Percentiles rank a stretch among this genome's conserved stretches.
These are phyloP conservation scores for Rhodotorula sphaerocarpa DNA, from an alignment of 768 basidiomycete genomes.

Conservation along the genomic window DNA sequence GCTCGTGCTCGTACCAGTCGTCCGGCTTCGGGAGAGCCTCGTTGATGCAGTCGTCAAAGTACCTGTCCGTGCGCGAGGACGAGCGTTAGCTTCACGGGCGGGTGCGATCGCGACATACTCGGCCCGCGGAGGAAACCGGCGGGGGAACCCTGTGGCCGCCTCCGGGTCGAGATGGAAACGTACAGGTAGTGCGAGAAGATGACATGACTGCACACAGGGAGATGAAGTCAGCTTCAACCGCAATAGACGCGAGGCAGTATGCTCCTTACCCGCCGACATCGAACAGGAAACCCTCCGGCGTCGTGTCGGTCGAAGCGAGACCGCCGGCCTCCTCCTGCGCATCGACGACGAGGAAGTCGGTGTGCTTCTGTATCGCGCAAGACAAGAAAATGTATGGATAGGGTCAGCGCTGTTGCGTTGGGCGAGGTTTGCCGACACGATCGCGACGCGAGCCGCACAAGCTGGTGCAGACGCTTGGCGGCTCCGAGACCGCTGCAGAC, in stretches of 20 bases:
- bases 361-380: slow-evolving; percentile 33
- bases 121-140: too few species aligned
- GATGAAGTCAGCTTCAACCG: too few species aligned
- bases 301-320: slow-evolving; percentile 44
- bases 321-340: slow-evolving; percentile 41
- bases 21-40: slow-evolving; percentile 44
- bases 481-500: slow-evolving; percentile 45
- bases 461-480: slow-evolving; percentile 45
- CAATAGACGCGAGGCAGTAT: too few species aligned
- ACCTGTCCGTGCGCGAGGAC: slow-evolving; percentile 17
- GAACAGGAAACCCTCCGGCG: slow-evolving; percentile 45
- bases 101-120: not conserved
- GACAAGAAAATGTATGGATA: too few species aligned
- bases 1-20: slow-evolving; percentile 46
- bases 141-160: too few species aligned
- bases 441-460: slow-evolving; percentile 11
- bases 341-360: slow-evolving; percentile 42
- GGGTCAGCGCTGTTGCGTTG: too few species aligned
- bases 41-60: slow-evolving; percentile 45
- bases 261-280: slow-evolving; percentile 43
- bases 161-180: not conserved
- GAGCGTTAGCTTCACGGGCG: not conserved
- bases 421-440: too few species aligned
- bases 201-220: slow-evolving; percentile 41
- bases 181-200: slow-evolving; percentile 46